phyloP scores from a whole-genome alignment of 495 filamentous ascomycete species.

The Hypomontagnella monticulosa region DNA sequence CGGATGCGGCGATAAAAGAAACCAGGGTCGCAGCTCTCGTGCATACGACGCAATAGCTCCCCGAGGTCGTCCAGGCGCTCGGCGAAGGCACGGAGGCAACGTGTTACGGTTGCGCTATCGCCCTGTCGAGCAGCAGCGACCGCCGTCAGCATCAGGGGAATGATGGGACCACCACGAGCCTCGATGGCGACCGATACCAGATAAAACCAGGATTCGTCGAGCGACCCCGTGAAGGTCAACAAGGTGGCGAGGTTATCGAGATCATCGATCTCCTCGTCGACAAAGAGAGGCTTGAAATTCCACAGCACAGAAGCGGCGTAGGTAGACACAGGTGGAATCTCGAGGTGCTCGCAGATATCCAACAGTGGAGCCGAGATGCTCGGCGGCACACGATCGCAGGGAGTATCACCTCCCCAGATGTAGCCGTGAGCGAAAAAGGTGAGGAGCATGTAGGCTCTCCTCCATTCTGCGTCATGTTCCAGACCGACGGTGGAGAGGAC shows the following conservation, averaged over 20 bases:
- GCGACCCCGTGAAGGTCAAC: slow-evolving; percentile 90
- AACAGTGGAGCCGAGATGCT: slow-evolving; percentile 85
- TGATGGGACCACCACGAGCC: slow-evolving; percentile 86
- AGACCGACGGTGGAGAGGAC: slow-evolving; percentile 83
- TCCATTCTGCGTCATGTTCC: slow-evolving; percentile 86
- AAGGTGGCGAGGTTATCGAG: slow-evolving; percentile 86
- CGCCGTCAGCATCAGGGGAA: slow-evolving; percentile 87
- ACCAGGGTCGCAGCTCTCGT: slow-evolving; percentile 91
- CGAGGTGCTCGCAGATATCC: slow-evolving; percentile 78
- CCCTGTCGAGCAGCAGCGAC: slow-evolving; percentile 80
- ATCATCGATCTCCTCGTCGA: slow-evolving; percentile 78
- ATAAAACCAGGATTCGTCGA: slow-evolving; percentile 99
- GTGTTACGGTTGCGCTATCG: slow-evolving; percentile 75
- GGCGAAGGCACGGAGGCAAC: slow-evolving; percentile 78
- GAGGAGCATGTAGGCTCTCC: slow-evolving; percentile 86
- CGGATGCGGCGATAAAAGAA: slow-evolving; percentile 94
- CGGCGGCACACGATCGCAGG: slow-evolving; percentile 83
- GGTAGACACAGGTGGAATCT: slow-evolving; percentile 92
- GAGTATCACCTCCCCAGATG: slow-evolving; percentile 91
- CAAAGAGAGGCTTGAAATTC: slow-evolving; percentile 94
- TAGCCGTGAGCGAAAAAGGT: slow-evolving; percentile 92
- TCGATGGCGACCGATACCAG: slow-evolving; percentile 95
- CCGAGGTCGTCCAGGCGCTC: slow-evolving; percentile 87
- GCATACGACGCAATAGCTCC: slow-evolving; percentile 79
- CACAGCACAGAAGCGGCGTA: slow-evolving; percentile 92